These are phyloP conservation scores for Clarkia xantiana DNA, from an alignment of 345 rosid genomes.

Conservation along the genomic window DNA sequence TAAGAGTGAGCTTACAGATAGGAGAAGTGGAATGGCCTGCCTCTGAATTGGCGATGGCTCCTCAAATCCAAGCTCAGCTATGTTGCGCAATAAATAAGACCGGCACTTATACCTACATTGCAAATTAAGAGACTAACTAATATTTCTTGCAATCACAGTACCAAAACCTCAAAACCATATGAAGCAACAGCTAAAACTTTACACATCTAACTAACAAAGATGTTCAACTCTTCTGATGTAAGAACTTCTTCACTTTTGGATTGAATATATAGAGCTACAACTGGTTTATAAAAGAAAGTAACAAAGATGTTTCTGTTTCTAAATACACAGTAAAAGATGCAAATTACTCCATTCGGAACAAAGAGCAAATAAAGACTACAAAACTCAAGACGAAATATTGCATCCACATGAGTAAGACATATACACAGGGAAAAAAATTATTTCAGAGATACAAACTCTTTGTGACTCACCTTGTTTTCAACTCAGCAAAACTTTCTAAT, in stretches of 20 bases:
- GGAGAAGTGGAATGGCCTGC: slow-evolving; percentile 84
- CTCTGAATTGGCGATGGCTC: slow-evolving; percentile 98
- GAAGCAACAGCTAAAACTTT: slow-evolving; percentile 1
- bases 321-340: no score
- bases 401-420: no score
- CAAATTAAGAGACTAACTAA: background rate
- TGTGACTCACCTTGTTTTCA: slow-evolving; percentile 38
- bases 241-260: background rate
- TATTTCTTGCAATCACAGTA: background rate
- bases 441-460: no score
- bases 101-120: slow-evolving; percentile 49
- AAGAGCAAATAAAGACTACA: background rate
- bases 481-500: slow-evolving; percentile 48
- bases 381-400: slow-evolving; percentile 1
- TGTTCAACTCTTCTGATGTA: no score
- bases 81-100: slow-evolving; percentile 43
- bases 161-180: background rate
- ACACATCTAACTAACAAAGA: background rate
- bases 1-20: slow-evolving; percentile 46
- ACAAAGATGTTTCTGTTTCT: background rate
- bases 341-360: no score
- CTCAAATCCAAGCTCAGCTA: slow-evolving; percentile 66
- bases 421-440: no score
- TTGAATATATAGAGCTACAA: no score
- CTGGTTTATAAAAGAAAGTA: background rate